Evolutionary conservation across 2,329 filamentous ascomycete species (phyloP), one percentile per base, ranked within the genome.

Genomic region (Aspergillus vadensis): DNA sequence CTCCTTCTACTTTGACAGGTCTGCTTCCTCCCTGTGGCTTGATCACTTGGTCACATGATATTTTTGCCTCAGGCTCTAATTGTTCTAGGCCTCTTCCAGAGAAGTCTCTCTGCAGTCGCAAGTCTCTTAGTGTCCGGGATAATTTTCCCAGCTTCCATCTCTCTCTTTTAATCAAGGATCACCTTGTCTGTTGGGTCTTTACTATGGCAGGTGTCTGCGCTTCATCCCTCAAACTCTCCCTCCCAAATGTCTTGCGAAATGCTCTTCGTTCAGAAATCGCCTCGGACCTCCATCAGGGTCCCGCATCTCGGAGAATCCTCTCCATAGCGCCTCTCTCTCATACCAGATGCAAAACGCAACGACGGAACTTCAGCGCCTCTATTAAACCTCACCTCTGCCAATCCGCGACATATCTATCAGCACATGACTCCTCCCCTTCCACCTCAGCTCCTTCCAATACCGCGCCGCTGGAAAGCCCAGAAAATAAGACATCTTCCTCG

Each of bases 191-290:
- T 17, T 27, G 8, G 3, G 14, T 10, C 4, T n/a, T 50, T 23
- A 48, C 10, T 12, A 73, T 74, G 70, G 59, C 61, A 15, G 56
- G 51, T 9, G 59, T 63, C 51, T 74, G 68, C 50, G 38, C 63
- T 49, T 62, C 66, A 3, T 70, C 72, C n/a, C 64, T 69, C 2
- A 70, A 55, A 12, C 49, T 73, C 57, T 64, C 67, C 27, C 58
- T 74, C 12, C 64, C 74, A 10, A 64, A 57, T 4, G 43, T 70
- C 9, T 57, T 75, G 14, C 67, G 64, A 54, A 67, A 62, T 51
- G 53, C 72, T 12, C 69, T 70, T 32, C 66, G 62, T 41, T 63
- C 69, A 8, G 68, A 74, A 32, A 53, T 68, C 43, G 57, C 62
- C 38, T 51, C 56, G 36, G 58, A 64, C 15, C 23, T 64, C 48